Conservation (phyloP, 2,329 filamentous ascomycete genomes). For the Venturia nashicola region DNA sequence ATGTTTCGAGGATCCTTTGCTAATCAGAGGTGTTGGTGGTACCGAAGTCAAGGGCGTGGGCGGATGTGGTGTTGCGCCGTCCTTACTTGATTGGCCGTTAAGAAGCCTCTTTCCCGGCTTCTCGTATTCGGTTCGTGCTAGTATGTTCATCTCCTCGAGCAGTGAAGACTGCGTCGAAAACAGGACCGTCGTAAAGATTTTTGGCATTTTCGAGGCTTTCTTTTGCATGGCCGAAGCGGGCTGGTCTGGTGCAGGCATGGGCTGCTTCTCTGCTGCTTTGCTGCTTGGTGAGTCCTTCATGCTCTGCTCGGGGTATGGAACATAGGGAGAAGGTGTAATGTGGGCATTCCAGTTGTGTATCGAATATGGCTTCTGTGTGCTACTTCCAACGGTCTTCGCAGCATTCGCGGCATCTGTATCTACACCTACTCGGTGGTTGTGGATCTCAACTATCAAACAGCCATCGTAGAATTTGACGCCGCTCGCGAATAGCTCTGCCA, state of each 20-base stretch:
- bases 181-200: conserved; percentile 66
- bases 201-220: conserved; percentile 35
- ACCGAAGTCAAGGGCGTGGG: conserved; percentile 47
- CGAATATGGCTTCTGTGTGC: conserved; percentile 53
- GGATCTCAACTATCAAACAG: conserved; percentile 87
- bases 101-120: conserved; percentile 33
- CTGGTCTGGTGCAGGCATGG: conserved; percentile 40
- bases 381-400: conserved; percentile 38
- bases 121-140: conserved; percentile 56
- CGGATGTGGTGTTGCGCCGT: conserved; percentile 41
- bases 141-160: conserved; percentile 62
- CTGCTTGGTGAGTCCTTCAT: conserved; percentile 12
- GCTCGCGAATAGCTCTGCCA: conserved; percentile 60
- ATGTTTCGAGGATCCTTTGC: conserved; percentile 56
- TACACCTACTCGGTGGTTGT: conserved; percentile 61
- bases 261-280: conserved; percentile 37
- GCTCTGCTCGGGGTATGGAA: conserved; percentile 47
- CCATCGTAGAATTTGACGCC: conserved; percentile 81
- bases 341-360: conserved; percentile 88
- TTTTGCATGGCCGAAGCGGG: conserved; percentile 36
- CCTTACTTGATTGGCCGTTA: conserved; percentile 15
- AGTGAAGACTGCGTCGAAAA: conserved; percentile 70
- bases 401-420: conserved; percentile 40
- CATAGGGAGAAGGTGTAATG: conserved; percentile 78
- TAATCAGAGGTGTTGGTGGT: conserved; percentile 45